Percentiles rank a stretch among this genome's conserved stretches.
phyloP scores from a whole-genome alignment of 164 flowering plant species.

The Aristolochia californica region DNA sequence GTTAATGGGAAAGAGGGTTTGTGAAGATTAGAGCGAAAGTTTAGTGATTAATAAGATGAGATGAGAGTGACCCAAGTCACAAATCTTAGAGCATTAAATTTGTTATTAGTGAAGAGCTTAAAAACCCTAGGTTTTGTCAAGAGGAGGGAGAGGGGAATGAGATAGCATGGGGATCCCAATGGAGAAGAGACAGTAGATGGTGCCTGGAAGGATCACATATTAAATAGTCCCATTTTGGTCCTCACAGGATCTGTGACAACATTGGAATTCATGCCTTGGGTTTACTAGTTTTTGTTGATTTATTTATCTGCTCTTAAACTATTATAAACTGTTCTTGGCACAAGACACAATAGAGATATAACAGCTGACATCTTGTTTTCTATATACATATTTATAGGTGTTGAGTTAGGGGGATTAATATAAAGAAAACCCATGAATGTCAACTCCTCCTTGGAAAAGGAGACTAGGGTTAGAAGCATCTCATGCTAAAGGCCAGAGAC shows the following conservation, averaged over 20 bases:
- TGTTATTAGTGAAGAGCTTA: constrained; percentile 2
- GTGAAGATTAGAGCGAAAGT: no score
- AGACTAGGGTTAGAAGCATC: constrained; percentile 26
- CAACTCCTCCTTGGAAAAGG: constrained; percentile 27
- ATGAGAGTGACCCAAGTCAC: no score
- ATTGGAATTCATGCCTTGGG: constrained; percentile 3
- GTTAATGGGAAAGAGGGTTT: no score
- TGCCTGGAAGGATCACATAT: constrained; percentile 9
- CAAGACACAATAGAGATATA: constrained; percentile 17
- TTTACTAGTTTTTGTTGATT: background rate
- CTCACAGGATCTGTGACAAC: constrained; percentile 7
- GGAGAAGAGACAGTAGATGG: constrained; percentile 13
- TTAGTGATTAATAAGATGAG: no score
- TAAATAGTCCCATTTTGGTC: constrained; percentile 1
- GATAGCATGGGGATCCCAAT: constrained; percentile 16
- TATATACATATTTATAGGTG: constrained; percentile 7
- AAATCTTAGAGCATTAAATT: background rate
- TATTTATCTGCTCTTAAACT: background rate
- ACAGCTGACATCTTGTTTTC: constrained; percentile 33
- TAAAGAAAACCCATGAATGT: constrained; percentile 22
- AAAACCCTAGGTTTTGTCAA: constrained; percentile 1
- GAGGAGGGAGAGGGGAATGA: no score
- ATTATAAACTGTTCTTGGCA: constrained; percentile 11
- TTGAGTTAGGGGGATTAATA: constrained; percentile 8
- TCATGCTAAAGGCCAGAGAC: constrained; percentile 4